Percentiles rank a stretch among this genome's conserved stretches.
Evolutionary conservation across 2,329 filamentous ascomycete species (phyloP).

Genomic region (Didymella exigua): DNA sequence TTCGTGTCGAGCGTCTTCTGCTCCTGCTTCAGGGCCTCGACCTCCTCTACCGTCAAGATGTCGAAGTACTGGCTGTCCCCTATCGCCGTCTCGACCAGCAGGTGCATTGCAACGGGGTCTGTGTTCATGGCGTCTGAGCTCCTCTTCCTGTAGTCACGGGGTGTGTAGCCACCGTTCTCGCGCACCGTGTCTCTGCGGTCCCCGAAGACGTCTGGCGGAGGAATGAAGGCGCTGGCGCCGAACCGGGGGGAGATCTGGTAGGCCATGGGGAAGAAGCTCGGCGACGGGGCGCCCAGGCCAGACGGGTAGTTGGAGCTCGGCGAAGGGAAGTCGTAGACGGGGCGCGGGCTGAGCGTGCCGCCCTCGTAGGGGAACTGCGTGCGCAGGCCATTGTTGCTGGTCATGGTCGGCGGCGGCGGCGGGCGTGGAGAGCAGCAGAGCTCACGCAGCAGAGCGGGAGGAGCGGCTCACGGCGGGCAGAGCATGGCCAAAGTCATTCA

Average conservation of each 20-base stretch:
- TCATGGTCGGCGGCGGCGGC: constrained; percentile 32
- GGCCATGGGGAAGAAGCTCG: constrained; percentile 45
- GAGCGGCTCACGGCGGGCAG: constrained; percentile 37
- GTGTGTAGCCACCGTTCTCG: constrained; percentile 35
- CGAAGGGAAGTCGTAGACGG: constrained; percentile 45
- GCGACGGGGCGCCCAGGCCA: constrained; percentile 39
- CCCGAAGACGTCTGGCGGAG: constrained; percentile 46
- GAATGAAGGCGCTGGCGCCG: constrained; percentile 45
- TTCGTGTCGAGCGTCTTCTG: constrained; percentile 72
- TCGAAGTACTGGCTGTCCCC: constrained; percentile 85
- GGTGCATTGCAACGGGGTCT: constrained; percentile 78
- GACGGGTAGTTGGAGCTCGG: constrained; percentile 48
- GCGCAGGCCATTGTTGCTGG: constrained; percentile 41
- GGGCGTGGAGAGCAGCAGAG: constrained; percentile 31
- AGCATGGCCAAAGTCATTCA: constrained; percentile 27
- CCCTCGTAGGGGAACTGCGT: constrained; percentile 43
- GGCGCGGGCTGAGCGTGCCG: constrained; percentile 41
- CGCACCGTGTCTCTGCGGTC: constrained; percentile 38
- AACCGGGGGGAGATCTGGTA: constrained; percentile 47
- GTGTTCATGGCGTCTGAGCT: constrained; percentile 45
- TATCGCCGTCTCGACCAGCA: constrained; percentile 91
- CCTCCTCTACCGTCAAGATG: constrained; percentile 87
- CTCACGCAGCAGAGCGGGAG: constrained; percentile 32
- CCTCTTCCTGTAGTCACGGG: constrained; percentile 38
- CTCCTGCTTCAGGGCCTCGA: constrained; percentile 90